Conservation (phyloP, 2,329 filamentous ascomycete genomes). For the Hymenoscyphus albidus region DNA sequence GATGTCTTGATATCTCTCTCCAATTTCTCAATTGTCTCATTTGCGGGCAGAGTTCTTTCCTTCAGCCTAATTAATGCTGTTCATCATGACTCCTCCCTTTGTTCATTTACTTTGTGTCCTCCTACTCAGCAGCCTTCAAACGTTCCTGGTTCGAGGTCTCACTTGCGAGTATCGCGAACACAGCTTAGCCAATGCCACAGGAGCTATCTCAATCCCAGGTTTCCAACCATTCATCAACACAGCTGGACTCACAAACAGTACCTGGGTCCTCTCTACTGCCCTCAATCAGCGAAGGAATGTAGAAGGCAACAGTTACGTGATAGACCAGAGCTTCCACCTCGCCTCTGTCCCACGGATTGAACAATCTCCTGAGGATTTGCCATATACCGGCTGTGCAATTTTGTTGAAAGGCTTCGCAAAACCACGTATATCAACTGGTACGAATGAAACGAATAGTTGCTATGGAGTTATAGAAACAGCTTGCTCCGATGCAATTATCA, state of each 20-base stretch:
- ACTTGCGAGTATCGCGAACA: slow-evolving; percentile 9
- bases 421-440: slow-evolving; percentile 4
- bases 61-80: not conserved
- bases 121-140: not conserved
- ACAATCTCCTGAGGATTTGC: not conserved
- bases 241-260: not conserved
- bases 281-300: slow-evolving; percentile 1
- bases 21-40: not conserved
- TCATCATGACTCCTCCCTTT: not conserved
- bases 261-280: slow-evolving; percentile 7
- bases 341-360: not conserved
- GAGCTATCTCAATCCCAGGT: slow-evolving; percentile 1
- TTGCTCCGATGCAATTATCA: slow-evolving; percentile 1
- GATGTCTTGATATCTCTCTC: not conserved
- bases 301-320: not conserved
- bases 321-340: slow-evolving; percentile 10
- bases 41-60: not conserved
- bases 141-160: not conserved
- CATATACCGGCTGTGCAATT: slow-evolving; percentile 8
- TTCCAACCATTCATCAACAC: slow-evolving; percentile 8
- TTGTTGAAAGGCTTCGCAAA: slow-evolving; percentile 2
- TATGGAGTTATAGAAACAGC: not conserved
- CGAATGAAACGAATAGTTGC: slow-evolving; percentile 2
- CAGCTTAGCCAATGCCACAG: slow-evolving; percentile 1
- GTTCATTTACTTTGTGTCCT: not conserved